Base-by-base conservation (phyloP, 2,329 filamentous ascomycete genomes). In the Nothopassalora personata region DNA sequence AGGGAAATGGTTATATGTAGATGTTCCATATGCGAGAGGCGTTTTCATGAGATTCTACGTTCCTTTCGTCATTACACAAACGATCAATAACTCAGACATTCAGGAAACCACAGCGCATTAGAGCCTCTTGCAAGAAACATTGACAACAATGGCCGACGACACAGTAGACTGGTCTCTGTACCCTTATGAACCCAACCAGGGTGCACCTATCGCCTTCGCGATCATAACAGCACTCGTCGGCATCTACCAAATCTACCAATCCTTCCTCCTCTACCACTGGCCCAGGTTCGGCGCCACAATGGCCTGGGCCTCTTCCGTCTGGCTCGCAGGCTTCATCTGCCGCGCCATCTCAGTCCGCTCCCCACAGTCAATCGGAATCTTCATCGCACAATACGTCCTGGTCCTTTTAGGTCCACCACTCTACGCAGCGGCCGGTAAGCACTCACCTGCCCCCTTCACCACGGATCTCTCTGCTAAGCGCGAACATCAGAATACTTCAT, bases 401-500 rank as follows among this genome's bases (percentile, higher is more conserved):
- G 70, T 76, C 45, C 68, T 76, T 8, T 67, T 77, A 57, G 65
- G 82, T 1, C 85, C 86, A 0, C 74, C 87, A 4, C 81, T 86
- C 48, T 76, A 64, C 57, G 83, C 84, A 53, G 76, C 84, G 2
- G 79, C 82, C 56, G 46, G 46, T 48, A 18, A 23, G 18, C 15
- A 33, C 18, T 10, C 18, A 13, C 33, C 5, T 3, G 27, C 31
- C 15, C 9, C 3, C 4, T 15, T 34, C 28, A 48, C 36, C 18
- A 23, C 46, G 31, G 23, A 10, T 39, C 31, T 5, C 28, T n/a
- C 72, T 77, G 0, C 68, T 78, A 6, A 71, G 76, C 36, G 68
- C 76, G 13, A 68, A 77, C 84, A 3, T 79, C 82, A 57, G 85
- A 86, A 67, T 87, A 86, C 70, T 80, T 84, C 64, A 79, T 86